Base-by-base conservation (phyloP, 2,329 filamentous ascomycete genomes). In the Pseudogymnoascus sp. region DNA sequence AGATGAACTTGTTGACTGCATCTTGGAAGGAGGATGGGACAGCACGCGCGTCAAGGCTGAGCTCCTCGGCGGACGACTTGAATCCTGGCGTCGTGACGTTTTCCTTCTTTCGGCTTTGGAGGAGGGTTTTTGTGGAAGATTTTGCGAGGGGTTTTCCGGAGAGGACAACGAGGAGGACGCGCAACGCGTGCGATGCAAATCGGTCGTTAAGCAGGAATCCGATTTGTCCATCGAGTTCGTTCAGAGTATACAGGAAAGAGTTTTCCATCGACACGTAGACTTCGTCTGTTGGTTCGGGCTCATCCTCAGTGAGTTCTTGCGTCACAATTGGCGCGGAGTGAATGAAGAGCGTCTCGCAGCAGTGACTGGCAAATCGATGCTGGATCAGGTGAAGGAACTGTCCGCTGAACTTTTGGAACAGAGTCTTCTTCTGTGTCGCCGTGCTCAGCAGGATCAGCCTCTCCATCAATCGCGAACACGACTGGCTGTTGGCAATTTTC, bases 281-380 rank as follows among this genome's bases (percentile, higher is more conserved):
- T 59, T 77, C 74, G 2, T 74, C 74, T 36, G 68, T 68, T 53
- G 68, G 68, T 43, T 75, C 71, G 47, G 77, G 76, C 18, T 76
- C 74, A 6, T 78, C 77, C 20, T 78, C 77, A 5, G 76, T 74
- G 14, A 90, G 75, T 74, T 96, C 92, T 64, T 87, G 79, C 12
- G 88, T 88, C 37, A 96, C 89, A 9, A 88, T 76, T 1, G 89
- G 87, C 0, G 92, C 92, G 1, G 90, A 88, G 65, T 89, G 85
- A 57, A 92, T 79, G 73, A 99, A 97, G 33, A 99, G 81, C 25
- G 90, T 90, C 76, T 99, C 94, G 72, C 92, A 97, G 75, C 93
- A 97, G 77, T 99, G 94, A 63, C 92, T 96, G 4, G 94, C 94
- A 70, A 99, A 99, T 15, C 94, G 88, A 75, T 99, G 94, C 72